A percentile compares a stretch with the other conserved stretches of the same genome.
Conservation (phyloP, 108 stramenopile genomes). For the Skeletonema marinoi region DNA sequence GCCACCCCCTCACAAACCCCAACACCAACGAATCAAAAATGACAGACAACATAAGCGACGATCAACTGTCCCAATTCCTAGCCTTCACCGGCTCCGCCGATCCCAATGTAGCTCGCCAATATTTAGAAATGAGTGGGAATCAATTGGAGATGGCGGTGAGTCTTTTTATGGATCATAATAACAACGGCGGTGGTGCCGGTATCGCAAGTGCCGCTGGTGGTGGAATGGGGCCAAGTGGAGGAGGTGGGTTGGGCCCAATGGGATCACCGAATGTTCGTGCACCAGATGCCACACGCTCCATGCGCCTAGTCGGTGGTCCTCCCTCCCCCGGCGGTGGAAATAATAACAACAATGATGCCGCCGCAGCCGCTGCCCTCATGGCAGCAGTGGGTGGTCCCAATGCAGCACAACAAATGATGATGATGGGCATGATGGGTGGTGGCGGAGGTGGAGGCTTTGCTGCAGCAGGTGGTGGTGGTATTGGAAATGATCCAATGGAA, state of each 20-base stretch:
- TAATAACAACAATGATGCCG: background rate
- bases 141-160: constrained; percentile 77
- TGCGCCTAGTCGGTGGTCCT: constrained; percentile 77
- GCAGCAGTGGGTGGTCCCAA: constrained; percentile 34
- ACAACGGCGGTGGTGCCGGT: background rate
- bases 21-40: background rate
- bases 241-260: background rate
- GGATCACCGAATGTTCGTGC: constrained; percentile 60
- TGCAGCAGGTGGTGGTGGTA: background rate
- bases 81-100: constrained; percentile 74
- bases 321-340: constrained; percentile 4
- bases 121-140: constrained; percentile 85
- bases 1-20: background rate
- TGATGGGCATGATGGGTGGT: constrained; percentile 37
- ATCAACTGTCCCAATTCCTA: constrained; percentile 69
- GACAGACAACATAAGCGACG: constrained; percentile 11
- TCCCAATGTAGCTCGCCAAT: constrained; percentile 55
- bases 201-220: no score
- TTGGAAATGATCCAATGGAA: constrained; percentile 14
- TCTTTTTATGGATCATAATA: constrained; percentile 71
- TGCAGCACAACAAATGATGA: constrained; percentile 10
- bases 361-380: constrained; percentile 19
- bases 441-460: background rate
- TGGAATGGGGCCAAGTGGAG: constrained; percentile 12
- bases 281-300: constrained; percentile 82